Evolutionary conservation across 345 rosid species (phyloP), one percentile per base, ranked within the genome.

Genomic region (Geranium brycei): DNA sequence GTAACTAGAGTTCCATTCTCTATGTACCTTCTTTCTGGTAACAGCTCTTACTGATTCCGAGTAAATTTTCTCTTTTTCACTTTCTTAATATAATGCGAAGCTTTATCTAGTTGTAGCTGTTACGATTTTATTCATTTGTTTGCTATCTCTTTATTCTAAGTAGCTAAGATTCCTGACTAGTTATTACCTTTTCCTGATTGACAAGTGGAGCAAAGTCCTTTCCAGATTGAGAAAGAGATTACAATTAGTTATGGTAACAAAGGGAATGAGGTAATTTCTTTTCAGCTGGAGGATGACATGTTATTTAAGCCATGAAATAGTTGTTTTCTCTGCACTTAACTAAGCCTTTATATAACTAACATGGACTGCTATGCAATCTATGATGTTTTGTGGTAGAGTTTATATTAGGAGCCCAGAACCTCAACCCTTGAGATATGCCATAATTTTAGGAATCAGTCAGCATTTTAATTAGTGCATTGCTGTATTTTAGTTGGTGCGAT

Each of bases 11-110:
- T 89, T 76, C 96, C 89, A 57, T 70, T 31, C 66, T 84, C 96
- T 68, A 89, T 92, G 95, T 89, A 79, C 75, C 96, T 92, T 82
- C 85, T 84, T 71, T 84, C 98, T 55, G 95, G 98, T 92, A 79
- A 30, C 28, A 3, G 58, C 58, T 31, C 59, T 59, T 67, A 60
- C 51, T 61, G 28, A 71, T 57, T 31, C 63, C 19, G n/a, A 56
- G 57, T 56, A 10, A 53, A 47, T 10, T 23, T 12, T 47, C 17
- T 62, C 32, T 64, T 61, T 31, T 31, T 11, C 63, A 7, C 15
- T 2, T 35, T 60, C 17, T 7, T 1, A 15, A 35, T 35, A 3
- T 19, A 0, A 28, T 17, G 7, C 23, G 17, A 13, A 17, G 41
- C 10, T 4, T 35, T 35, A 35, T 35, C 41, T 35, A 35, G 41